Base-by-base conservation (phyloP, 257 asterid genomes). In the Gentiana dahurica region DNA sequence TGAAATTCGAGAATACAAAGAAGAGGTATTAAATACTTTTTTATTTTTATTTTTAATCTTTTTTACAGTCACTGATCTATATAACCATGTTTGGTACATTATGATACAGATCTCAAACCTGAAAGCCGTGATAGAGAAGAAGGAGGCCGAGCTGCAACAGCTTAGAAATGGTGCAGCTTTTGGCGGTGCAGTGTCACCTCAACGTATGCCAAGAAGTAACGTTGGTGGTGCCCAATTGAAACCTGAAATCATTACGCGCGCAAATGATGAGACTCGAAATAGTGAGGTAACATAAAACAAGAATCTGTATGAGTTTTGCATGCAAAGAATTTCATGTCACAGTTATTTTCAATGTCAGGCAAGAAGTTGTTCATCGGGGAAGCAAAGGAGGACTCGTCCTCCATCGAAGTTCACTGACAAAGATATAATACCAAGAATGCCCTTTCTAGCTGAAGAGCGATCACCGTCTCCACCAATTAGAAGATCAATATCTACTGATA, bases 401-500 rank as follows among this genome's bases (percentile, higher is more conserved):
- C 90, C 95, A 60, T 80, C 94, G 51, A 84, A 89, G 80, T 86
- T 86, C 72, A 72, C 57, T 11, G 94, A 89, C 80, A 86, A 59
- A 72, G 97, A 89, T 71, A 37, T 61, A 34, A 52, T 67, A 5
- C 75, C 80, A 12, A 83, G 82, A 75, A 36, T 74, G 68, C 73
- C 86, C 48, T 68, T 78, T 61, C 73, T 70, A 44, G 46, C 77
- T 7, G 90, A 81, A 73, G 87, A 81, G 72, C 78, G 89, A 68
- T 81, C 77, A 69, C 87, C 95, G 37, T 89, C 97, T 8, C 95
- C 97, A 53, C 93, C 96, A 1, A 59, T 79, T 36, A 81, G 87
- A 67, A 83, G 97, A 80, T 89, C 97, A 67, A 72, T 78, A 59
- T 86, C 97, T 66, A 80, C 93, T 13, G 96, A 82, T 57, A 80